Conservation (phyloP, 208 protist species). For the Wallacemonas sp. region DNA sequence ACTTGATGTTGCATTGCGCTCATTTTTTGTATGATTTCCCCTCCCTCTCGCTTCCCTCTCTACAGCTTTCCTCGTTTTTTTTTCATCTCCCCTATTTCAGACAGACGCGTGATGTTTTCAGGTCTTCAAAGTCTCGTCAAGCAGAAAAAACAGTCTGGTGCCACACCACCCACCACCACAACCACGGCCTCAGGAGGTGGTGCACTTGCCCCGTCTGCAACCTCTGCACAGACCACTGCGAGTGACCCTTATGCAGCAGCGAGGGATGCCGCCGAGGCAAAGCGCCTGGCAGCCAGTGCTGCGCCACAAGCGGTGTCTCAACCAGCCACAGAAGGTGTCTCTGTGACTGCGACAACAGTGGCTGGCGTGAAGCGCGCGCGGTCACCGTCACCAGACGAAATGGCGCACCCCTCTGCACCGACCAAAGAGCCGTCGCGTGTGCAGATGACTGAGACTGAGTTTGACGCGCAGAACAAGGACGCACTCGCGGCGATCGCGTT, state of each 20-base stretch:
- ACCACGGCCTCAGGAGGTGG: neutral
- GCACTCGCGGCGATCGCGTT: neutral
- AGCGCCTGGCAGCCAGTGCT: no score
- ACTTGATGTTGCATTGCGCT: no score
- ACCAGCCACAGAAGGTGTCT: neutral
- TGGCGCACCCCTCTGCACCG: conserved; percentile 13
- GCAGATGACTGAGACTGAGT: neutral
- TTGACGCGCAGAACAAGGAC: neutral
- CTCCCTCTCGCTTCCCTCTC: neutral
- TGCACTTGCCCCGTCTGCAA: neutral
- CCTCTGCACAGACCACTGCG: neutral
- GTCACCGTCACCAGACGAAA: conserved; percentile 14
- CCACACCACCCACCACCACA: neutral
- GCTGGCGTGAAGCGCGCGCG: conserved; percentile 16
- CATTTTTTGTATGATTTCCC: neutral
- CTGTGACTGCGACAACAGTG: neutral
- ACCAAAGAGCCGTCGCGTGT: neutral
- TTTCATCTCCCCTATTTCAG: conserved; percentile 6
- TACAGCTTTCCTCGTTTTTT: neutral
- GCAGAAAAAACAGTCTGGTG: conserved; percentile 11
- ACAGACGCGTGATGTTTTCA: conserved; percentile 20
- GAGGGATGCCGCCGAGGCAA: neutral
- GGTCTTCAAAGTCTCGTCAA: conserved; percentile 24
- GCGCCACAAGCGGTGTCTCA: no score
- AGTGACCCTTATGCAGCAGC: conserved; percentile 8